Base-by-base conservation (phyloP, 176 grass and related monocot genomes). In the Oryza coarctata region DNA sequence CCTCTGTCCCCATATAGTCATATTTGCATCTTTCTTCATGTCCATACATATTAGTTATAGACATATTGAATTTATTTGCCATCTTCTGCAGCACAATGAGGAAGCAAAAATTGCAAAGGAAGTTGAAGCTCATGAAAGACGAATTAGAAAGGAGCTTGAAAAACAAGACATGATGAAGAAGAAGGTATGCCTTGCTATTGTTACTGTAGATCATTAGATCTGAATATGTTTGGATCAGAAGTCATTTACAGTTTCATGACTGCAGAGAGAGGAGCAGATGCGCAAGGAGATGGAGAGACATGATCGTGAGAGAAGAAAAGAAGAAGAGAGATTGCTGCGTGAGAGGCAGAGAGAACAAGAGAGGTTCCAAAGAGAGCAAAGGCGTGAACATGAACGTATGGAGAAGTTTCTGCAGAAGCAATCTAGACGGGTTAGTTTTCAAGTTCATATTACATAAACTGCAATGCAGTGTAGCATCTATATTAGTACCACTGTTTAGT, bases 51-150 rank as follows among this genome's bases (percentile, higher is more conserved):
- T 82, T 63, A 22, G 64, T 66, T 63, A 7, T 73, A 67, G 75
- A 55, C 40, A 32, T 79, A 64, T 66, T 88, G 75, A 83, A 68
- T 30, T 86, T 74, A 5, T 71, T 23, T 82, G 32, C 22, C 22
- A 81, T 91, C 50, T 83, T 29, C 43, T 50, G 80, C 31, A 87
- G 82, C 80, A 93, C 88, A 91, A 71, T 66, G 96, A 95, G 86
- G 96, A 99, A 88, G 91, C 91, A 86, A 99, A 91, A 86, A 95
- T 95, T 80, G 91, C 91, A 43, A 99, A 99, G 88, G 96, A 99
- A 86, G 93, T 99, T 70, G 93, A 99, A 95, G 93, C 88, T 77
- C 96, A 95, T 9, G 96, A 99, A 86, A 99, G 80, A 70, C 86
- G 87, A 60, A 99, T 99, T 67, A 95, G 91, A 81, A 99, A 93